These are phyloP conservation scores for Botryotinia calthae DNA, from an alignment of 2,329 filamentous ascomycete genomes.

Conservation along the genomic window DNA sequence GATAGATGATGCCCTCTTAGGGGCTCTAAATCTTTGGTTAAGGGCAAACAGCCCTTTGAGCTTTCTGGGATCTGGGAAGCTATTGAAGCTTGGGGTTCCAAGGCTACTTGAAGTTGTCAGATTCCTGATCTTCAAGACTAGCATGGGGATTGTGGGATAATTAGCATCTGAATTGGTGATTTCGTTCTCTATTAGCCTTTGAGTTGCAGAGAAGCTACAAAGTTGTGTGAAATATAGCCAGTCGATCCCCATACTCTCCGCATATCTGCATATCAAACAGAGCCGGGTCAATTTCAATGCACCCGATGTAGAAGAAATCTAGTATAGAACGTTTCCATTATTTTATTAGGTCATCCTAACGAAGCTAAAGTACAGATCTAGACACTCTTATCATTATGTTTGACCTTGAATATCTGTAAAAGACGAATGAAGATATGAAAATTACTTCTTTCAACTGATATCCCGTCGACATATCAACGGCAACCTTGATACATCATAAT, in stretches of 20 bases:
- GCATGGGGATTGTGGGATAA: background rate
- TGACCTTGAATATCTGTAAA: background rate
- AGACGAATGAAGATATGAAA: background rate
- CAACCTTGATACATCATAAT: background rate
- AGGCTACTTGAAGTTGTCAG: too few relatives aligned
- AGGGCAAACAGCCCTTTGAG: background rate
- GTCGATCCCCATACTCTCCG: too few relatives aligned
- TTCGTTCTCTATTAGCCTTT: background rate
- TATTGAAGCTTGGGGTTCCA: too few relatives aligned
- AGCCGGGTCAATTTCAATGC: too few relatives aligned
- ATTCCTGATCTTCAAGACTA: background rate
- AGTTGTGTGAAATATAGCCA: too few relatives aligned
- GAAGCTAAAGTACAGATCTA: background rate
- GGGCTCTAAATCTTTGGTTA: rapidly evolving
- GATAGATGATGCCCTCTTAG: background rate
- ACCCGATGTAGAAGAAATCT: background rate
- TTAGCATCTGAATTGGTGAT: background rate
- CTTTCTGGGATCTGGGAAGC: background rate
- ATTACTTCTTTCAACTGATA: background rate
- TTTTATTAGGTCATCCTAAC: background rate
- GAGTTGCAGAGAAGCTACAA: background rate
- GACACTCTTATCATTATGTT: background rate
- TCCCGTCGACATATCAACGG: background rate
- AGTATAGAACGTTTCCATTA: too few relatives aligned
- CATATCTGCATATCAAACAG: too few relatives aligned